A percentile compares a stretch with the other conserved stretches of the same genome.
These are phyloP conservation scores for Phytomonas sp. DNA, from an alignment of 208 protist species.

Conservation along the genomic window DNA sequence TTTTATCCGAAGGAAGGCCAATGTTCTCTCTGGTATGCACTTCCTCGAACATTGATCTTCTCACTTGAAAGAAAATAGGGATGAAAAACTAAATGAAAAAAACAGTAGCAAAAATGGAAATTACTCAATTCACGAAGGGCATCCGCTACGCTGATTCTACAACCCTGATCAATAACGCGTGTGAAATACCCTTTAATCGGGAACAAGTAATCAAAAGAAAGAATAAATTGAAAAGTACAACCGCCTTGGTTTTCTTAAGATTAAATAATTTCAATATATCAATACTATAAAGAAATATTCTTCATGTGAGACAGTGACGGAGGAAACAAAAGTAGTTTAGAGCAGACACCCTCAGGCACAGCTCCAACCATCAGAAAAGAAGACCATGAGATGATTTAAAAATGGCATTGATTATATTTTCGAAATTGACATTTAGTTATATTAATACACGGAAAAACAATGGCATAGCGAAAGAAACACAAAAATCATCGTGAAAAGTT, in stretches of 20 bases:
- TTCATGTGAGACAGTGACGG: background rate
- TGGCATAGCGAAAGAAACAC: background rate
- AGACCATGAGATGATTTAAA: background rate
- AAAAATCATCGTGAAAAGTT: background rate
- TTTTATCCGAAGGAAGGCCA: background rate
- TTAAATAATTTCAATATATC: background rate
- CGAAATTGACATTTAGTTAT: constrained; percentile 2
- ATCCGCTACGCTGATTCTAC: background rate
- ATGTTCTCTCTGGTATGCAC: background rate
- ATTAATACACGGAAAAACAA: constrained; percentile 3
- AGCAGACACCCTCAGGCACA: background rate
- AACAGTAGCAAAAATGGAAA: background rate
- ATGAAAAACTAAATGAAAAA: constrained; percentile 9
- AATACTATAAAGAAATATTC: background rate
- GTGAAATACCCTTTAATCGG: background rate
- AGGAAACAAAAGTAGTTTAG: background rate
- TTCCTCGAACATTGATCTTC: background rate
- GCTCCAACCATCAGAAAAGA: background rate
- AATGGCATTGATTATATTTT: background rate
- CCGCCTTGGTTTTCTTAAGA: background rate
- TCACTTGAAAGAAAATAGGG: constrained; percentile 5
- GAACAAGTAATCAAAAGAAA: background rate
- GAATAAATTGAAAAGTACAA: background rate
- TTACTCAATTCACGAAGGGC: background rate
- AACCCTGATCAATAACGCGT: background rate